These are phyloP conservation scores for Rutidosis leptorrhynchoides DNA, from an alignment of 129 eudicot species.

Conservation along the genomic window DNA sequence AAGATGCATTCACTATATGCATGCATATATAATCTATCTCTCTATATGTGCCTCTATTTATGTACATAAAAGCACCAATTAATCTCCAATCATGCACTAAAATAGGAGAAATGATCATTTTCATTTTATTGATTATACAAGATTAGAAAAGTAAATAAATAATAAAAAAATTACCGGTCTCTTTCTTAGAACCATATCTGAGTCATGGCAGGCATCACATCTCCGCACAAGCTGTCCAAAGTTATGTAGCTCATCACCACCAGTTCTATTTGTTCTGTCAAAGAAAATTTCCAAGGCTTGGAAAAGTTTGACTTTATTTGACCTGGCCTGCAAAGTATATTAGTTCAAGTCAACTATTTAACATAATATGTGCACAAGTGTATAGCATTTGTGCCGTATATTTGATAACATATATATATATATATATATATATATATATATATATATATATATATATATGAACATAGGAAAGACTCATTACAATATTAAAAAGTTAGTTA, in stretches of 20 bases:
- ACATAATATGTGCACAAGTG: neutral
- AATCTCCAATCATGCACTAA: neutral
- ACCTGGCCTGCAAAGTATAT: constrained; percentile 57
- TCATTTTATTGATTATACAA: neutral
- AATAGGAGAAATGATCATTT: constrained; percentile 11
- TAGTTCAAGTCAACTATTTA: neutral
- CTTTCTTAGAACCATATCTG: constrained; percentile 74
- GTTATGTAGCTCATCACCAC: constrained; percentile 44
- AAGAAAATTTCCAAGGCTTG: constrained; percentile 86
- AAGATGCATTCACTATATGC: neutral
- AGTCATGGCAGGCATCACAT: constrained; percentile 69
- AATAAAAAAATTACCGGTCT: constrained; percentile 57
- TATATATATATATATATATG: no score
- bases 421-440: no score
- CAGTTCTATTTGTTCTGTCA: constrained; percentile 77
- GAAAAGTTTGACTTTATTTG: constrained; percentile 71
- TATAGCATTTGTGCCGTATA: no score
- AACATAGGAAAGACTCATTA: no score
- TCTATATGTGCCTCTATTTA: neutral
- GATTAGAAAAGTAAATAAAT: neutral
- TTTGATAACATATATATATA: no score
- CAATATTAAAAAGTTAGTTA: no score
- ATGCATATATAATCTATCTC: neutral
- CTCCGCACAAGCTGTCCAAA: constrained; percentile 65
- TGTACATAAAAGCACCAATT: neutral